Evolutionary conservation across 192 early-diverging fungal genomes (phyloP).

Genomic region (Coemansia sp.): DNA sequence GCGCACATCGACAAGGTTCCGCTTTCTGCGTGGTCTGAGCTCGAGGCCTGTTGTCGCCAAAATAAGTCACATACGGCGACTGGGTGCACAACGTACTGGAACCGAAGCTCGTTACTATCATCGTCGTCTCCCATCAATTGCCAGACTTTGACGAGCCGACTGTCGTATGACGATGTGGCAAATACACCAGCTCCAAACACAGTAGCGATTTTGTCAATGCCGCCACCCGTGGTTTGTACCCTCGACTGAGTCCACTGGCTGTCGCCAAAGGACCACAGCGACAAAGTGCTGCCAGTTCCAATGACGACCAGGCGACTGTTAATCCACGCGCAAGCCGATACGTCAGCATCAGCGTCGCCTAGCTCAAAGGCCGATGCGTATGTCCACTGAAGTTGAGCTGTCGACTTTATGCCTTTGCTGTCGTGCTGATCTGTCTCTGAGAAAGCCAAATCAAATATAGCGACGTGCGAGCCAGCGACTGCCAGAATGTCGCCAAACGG

Average conservation of each 20-base stretch:
- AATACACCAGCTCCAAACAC: slow-evolving; percentile 21
- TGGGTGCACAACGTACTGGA: slow-evolving; percentile 48
- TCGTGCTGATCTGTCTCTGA: neutral
- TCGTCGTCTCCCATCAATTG: slow-evolving; percentile 13
- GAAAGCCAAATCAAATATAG: slow-evolving; percentile 13
- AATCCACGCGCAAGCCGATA: slow-evolving; percentile 29
- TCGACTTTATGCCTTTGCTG: neutral
- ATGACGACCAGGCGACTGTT: slow-evolving; percentile 16
- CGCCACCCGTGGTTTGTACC: slow-evolving; percentile 12
- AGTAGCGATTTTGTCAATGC: slow-evolving; percentile 19
- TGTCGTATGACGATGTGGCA: slow-evolving; percentile 24
- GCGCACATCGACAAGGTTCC: slow-evolving; percentile 21
- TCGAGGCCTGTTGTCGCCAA: slow-evolving; percentile 20
- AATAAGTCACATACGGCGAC: slow-evolving; percentile 24
- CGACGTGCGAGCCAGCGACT: slow-evolving; percentile 12
- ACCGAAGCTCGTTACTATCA: slow-evolving; percentile 18
- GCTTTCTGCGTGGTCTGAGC: neutral
- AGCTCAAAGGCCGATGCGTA: slow-evolving; percentile 11
- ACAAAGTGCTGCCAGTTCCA: slow-evolving; percentile 9
- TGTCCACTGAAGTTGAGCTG: slow-evolving; percentile 14
- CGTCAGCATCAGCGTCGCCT: neutral
- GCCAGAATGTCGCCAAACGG: slow-evolving; percentile 25
- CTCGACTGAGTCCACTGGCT: slow-evolving; percentile 16
- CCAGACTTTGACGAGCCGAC: slow-evolving; percentile 44
- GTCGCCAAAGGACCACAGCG: slow-evolving; percentile 18